Base-by-base conservation (phyloP, 2,329 filamentous ascomycete species). In the Microcyclosporella mali region DNA sequence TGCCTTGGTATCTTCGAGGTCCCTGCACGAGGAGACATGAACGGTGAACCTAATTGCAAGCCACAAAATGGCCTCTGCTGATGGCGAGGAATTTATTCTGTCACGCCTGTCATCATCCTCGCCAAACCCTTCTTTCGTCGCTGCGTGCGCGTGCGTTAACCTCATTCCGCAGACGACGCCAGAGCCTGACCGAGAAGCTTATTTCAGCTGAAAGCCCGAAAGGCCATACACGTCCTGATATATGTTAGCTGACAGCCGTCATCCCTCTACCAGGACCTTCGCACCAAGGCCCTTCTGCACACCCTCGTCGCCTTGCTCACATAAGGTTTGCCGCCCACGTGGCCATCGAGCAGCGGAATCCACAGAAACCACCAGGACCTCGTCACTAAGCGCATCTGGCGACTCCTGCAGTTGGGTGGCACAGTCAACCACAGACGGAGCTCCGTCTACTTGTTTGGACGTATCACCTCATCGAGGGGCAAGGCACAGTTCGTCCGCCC, bases 171-270 rank as follows among this genome's bases (percentile, higher is more conserved):
- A 34, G 36, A 35, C 33, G 40, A 41, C 25, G 19, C 40, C 33
- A 28, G 38, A 44, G 37, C 43, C 37, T 43, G 41, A 41, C 19
- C 25, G 21, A 32, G 45, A 46, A 42, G 49, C 43, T 49, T 46
- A 37, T 51, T 46, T 46, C 43, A 51, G 49, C 49, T 51, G 28
- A 31, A 30, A 19, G n/a, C 35, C 35, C 33, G 37, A 33, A 11
- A 32, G n/a, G 14, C 30, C 30, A 17, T 37, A 12, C 11, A 31
- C 19, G 17, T 32, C 33, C 17, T 42, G 6, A 25, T 25, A 25
- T 25, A 25, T 25, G 21, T 4, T 25, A 4, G 21, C 21, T 25
- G 21, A 25, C 21, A 25, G 6, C 21, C 21, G 21, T 9, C 21
- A 9, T 9, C 21, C 21, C 4, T 25, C 9, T 25, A 6, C 21